phyloP scores from a whole-genome alignment of 2,329 filamentous ascomycete genomes.

The Diaporthe longicolla region DNA sequence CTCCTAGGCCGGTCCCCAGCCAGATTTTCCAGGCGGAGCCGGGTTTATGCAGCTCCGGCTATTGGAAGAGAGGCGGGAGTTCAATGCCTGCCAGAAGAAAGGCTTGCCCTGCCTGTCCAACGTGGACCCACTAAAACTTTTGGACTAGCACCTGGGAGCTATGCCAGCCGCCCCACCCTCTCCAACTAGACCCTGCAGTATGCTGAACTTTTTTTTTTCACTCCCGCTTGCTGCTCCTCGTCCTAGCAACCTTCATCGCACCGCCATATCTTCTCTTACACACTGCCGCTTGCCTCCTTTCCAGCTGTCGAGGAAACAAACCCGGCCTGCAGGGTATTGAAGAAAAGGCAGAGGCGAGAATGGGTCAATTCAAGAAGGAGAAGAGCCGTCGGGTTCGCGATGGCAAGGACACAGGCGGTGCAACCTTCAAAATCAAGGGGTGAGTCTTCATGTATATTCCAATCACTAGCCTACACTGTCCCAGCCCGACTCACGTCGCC shows the following conservation, averaged over 20 bases:
- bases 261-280: constrained; percentile 45
- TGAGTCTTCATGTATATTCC: neutral
- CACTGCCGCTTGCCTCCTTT: constrained; percentile 46
- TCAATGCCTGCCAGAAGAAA: constrained; percentile 6
- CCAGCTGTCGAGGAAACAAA: neutral
- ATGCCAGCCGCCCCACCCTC: constrained; percentile 34
- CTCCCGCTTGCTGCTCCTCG: neutral
- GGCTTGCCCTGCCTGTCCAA: neutral
- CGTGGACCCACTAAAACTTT: constrained; percentile 19
- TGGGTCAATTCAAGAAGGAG: constrained; percentile 96
- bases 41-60: constrained; percentile 35
- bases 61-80: neutral
- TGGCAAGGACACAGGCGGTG: constrained; percentile 76
- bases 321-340: constrained; percentile 10
- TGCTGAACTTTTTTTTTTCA: constrained; percentile 36
- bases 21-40: constrained; percentile 36
- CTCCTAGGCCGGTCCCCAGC: constrained; percentile 4
- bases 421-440: constrained; percentile 92
- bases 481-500: neutral
- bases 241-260: constrained; percentile 40
- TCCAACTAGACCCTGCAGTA: constrained; percentile 38
- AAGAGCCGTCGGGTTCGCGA: constrained; percentile 84
- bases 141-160: constrained; percentile 9
- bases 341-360: constrained; percentile 55
- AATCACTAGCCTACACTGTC: too few species aligned